Percentiles rank a stretch among this genome's conserved stretches.
phyloP scores from a whole-genome alignment of 352 stramenopile genomes.

The Globisporangium echinulatum region DNA sequence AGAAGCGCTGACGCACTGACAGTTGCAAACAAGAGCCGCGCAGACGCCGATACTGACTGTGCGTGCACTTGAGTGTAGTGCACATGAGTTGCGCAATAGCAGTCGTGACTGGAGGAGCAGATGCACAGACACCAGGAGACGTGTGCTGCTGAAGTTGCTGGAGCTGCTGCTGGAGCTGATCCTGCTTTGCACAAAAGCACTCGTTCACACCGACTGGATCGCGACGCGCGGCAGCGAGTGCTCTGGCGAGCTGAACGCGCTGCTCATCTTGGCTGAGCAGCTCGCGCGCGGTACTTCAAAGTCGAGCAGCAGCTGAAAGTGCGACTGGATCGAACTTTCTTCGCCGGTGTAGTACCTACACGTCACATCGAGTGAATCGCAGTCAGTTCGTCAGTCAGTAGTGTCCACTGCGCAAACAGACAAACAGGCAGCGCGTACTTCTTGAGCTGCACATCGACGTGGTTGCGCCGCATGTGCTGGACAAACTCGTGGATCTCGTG shows the following conservation, averaged over 20 bases:
- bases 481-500: slow-evolving; percentile 40
- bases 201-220: slow-evolving; percentile 13
- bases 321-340: slow-evolving; percentile 21
- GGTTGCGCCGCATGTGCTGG: slow-evolving; percentile 24
- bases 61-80: no score
- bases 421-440: slow-evolving; percentile 20
- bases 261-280: slow-evolving; percentile 8
- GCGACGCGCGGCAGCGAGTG: slow-evolving; percentile 24
- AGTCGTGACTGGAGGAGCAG: no score
- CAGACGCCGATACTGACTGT: no score
- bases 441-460: slow-evolving; percentile 29
- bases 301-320: slow-evolving; percentile 36
- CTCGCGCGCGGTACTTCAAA: slow-evolving; percentile 22
- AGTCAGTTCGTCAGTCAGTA: not conserved
- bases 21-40: no score
- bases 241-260: slow-evolving; percentile 19
- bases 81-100: no score
- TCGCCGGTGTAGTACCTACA: slow-evolving; percentile 33
- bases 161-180: no score
- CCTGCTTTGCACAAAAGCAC: no score
- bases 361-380: not conserved
- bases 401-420: not conserved
- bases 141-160: no score
- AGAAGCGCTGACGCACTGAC: no score
- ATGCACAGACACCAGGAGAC: no score